Evolutionary conservation across 306 rosid species (phyloP).

Genomic region (Gastrolobium villosum): DNA sequence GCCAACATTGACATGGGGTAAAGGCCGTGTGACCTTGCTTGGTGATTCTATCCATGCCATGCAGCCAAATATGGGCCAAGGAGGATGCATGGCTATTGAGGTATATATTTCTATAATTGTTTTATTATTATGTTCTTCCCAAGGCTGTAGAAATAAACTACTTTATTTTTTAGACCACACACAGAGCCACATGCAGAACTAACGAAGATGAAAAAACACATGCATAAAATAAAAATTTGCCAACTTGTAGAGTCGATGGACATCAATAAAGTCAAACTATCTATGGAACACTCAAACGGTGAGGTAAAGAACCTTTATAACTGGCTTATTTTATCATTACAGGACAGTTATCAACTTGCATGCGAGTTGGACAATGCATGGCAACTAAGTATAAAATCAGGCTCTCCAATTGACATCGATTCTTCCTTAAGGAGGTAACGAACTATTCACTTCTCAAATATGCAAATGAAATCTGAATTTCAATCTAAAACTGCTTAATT

Average conservation of each 20-base stretch:
- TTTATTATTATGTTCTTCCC: not conserved
- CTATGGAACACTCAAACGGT: not conserved
- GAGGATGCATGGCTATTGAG: conserved; percentile 99
- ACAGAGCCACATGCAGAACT: not conserved
- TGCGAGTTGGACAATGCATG: conserved; percentile 79
- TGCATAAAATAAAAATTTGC: not conserved
- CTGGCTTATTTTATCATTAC: conserved; percentile 46
- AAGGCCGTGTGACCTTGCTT: conserved; percentile 89
- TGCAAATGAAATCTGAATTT: conserved; percentile 20
- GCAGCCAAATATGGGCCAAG: conserved; percentile 99
- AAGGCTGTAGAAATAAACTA: not conserved
- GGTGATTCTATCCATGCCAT: conserved; percentile 99
- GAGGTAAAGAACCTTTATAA: conserved; percentile 37
- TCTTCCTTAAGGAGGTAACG: conserved; percentile 79
- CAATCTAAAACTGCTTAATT: conserved; percentile 9
- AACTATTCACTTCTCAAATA: conserved; percentile 26
- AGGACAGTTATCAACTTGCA: conserved; percentile 97
- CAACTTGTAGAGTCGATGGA: not conserved
- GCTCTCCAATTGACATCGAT: conserved; percentile 67
- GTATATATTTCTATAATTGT: not conserved
- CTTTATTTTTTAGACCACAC: not conserved
- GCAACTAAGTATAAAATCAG: conserved; percentile 63
- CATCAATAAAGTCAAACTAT: conserved; percentile 22
- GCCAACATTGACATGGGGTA: conserved; percentile 91
- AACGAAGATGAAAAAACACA: no score